phyloP scores from a whole-genome alignment of 2,329 filamentous ascomycete species.

The Fusarium buharicum region DNA sequence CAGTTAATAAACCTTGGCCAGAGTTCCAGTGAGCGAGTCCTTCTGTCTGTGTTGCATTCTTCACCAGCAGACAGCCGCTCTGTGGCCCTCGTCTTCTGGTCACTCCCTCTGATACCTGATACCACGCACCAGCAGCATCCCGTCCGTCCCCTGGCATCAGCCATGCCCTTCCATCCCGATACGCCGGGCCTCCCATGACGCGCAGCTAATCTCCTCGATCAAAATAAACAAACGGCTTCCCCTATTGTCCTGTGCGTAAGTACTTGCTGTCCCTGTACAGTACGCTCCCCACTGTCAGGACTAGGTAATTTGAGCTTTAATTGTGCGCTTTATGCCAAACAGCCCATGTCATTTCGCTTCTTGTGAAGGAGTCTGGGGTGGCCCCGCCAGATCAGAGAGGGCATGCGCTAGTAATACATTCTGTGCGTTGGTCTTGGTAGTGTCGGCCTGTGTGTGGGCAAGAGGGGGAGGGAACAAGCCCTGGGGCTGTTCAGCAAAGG shows the following conservation, averaged over 20 bases:
- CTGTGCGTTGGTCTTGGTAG: constrained; percentile 17
- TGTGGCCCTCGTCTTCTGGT: constrained; percentile 21
- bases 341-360: constrained; percentile 49
- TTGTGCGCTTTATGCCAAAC: constrained; percentile 46
- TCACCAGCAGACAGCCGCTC: constrained; percentile 17
- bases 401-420: constrained; percentile 25
- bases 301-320: constrained; percentile 39
- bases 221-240: constrained; percentile 48
- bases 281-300: constrained; percentile 41
- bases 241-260: constrained; percentile 26
- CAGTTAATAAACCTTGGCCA: constrained; percentile 4
- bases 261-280: not conserved
- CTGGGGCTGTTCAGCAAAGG: constrained; percentile 17
- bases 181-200: constrained; percentile 37
- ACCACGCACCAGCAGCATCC: constrained; percentile 27
- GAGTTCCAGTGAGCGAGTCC: not conserved
- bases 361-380: constrained; percentile 45
- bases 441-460: constrained; percentile 17
- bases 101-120: not conserved
- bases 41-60: constrained; percentile 12
- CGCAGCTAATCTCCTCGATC: constrained; percentile 45
- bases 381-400: constrained; percentile 37
- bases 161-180: constrained; percentile 35
- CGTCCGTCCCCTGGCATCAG: constrained; percentile 21
- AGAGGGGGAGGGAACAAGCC: constrained; percentile 13